Percentiles rank a stretch among this genome's conserved stretches.
These are phyloP conservation scores for Quercus berberidifolia DNA, from an alignment of 306 rosid species.

Conservation along the genomic window DNA sequence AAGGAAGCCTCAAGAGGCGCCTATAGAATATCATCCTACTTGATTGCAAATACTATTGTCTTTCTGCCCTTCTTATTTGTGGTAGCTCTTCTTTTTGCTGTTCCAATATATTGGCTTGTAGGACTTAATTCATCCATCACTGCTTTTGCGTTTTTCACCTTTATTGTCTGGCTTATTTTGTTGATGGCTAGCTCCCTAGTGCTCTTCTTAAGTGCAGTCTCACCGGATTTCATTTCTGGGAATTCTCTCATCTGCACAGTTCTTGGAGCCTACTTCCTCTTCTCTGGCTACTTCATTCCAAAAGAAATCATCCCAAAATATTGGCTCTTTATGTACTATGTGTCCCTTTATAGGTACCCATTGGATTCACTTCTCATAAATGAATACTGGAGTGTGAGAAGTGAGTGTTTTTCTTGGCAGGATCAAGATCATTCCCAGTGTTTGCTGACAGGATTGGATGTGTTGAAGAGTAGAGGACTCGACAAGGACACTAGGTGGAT, in stretches of 20 bases:
- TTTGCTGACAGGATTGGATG: constrained; percentile 58
- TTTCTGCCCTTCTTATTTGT: constrained; percentile 76
- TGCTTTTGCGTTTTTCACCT: constrained; percentile 67
- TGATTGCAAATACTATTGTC: constrained; percentile 81
- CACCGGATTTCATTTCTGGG: constrained; percentile 91
- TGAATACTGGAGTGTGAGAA: constrained; percentile 65
- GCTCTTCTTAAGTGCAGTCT: constrained; percentile 71
- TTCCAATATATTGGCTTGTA: constrained; percentile 80
- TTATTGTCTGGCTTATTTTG: constrained; percentile 85
- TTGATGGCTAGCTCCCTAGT: constrained; percentile 90
- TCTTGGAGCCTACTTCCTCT: constrained; percentile 80
- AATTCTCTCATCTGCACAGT: constrained; percentile 81
- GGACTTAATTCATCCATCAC: constrained; percentile 73
- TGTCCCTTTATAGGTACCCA: constrained; percentile 84
- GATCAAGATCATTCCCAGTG: constrained; percentile 7
- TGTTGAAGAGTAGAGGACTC: constrained; percentile 78
- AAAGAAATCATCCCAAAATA: constrained; percentile 76
- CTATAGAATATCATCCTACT: constrained; percentile 68
- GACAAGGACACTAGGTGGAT: constrained; percentile 68
- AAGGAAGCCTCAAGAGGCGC: constrained; percentile 88
- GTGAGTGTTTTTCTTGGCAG: constrained; percentile 41
- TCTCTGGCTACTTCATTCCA: constrained; percentile 95
- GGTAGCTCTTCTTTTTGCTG: constrained; percentile 62
- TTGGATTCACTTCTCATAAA: constrained; percentile 73
- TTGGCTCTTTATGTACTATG: constrained; percentile 95